Evolutionary conservation across 139 green algal genomes (phyloP), one percentile per base, ranked within the genome.

Genomic region (Pedinophyceae sp.): DNA sequence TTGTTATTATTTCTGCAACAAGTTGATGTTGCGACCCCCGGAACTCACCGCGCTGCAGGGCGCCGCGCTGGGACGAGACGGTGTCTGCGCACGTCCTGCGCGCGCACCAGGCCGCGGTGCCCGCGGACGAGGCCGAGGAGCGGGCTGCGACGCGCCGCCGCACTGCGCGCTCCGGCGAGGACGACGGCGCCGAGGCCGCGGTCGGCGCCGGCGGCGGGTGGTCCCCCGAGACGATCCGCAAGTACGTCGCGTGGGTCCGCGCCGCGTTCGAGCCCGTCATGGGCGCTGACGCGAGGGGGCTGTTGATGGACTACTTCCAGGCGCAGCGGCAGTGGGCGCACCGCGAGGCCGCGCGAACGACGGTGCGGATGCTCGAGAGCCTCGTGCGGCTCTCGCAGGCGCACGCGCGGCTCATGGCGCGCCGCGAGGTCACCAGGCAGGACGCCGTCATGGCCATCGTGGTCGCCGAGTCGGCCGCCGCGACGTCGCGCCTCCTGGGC

Each of bases 341-440:
- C 27, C 60, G 68, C n/a, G 45, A 27, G 10, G 19, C 5, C 25
- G 59, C 63, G 4, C 59, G 67, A 3, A 71, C 57, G 4, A 95
- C 85, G 2, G 67, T 95, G 17, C 72, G 86, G 13, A 76, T 88
- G 71, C 76, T 95, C 27, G 83, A 96, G 61, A 80, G 67, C 54
- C 64, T 95, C 1, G 72, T 95, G 16, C 68, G 86, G 22, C 25
- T 94, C 3, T 65, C 83, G 3, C 43, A 62, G 70, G 85, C 86
- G 6, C 86, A 95, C 48, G 87, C 84, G 13, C 60, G 75, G 18
- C 70, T 94, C 24, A 75, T 83, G 60, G 77, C 61, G 47, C 56
- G 79, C 26, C 17, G 58, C 25, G 13, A 43, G 22, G 82, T 93
- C 4, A 61, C 48, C 10, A 51, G 60, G 30, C 30, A 55, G 30